Evolutionary conservation across 306 rosid species (phyloP), one percentile per base, ranked within the genome.

Genomic region (Oemleria cerasiformis): DNA sequence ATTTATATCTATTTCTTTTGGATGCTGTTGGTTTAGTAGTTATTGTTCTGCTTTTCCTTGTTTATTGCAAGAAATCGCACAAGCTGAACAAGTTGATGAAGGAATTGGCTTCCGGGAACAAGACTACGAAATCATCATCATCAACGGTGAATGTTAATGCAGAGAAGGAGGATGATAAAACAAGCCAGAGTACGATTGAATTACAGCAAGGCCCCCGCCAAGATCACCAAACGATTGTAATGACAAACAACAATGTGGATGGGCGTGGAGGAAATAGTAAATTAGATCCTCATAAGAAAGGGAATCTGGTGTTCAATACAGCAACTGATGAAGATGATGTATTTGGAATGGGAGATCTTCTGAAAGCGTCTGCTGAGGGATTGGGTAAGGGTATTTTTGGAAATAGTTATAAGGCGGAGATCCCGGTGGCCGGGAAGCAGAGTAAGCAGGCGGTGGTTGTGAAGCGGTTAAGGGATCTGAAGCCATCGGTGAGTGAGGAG

Each of bases 311-410:
- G 40, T 87, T 88, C 82, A 62, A 30, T 87, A 15, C 79, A 67
- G 15, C 78, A 61, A 70, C 15, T 16, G 80, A 25, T n/a, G 54
- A 30, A 21, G 11, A 61, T 25, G 19, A 13, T 2, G 15, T 30
- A 5, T 90, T 93, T 70, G 84, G 86, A 57, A 84, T 90, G 83
- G 71, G 75, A 9, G 96, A 86, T 70, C 85, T 93, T 77, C 79
- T 93, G 2, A 87, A 80, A 75, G 96, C 97, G 41, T 87, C 92
- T 20, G 96, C 97, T n/a, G 97, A 86, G 86, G 75, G 85, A 42
- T 63, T 93, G 30, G 97, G 98, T 11, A 85, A 86, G 25, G 97
- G 98, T 56, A 79, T 73, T 3, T 80, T 87, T 64, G 92, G 96
- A 47, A 87, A 86, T 66, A 83, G 89, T 78, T 93, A 87, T 13